phyloP scores from a whole-genome alignment of 2,329 filamentous ascomycete genomes.

The Dothistroma septosporum region DNA sequence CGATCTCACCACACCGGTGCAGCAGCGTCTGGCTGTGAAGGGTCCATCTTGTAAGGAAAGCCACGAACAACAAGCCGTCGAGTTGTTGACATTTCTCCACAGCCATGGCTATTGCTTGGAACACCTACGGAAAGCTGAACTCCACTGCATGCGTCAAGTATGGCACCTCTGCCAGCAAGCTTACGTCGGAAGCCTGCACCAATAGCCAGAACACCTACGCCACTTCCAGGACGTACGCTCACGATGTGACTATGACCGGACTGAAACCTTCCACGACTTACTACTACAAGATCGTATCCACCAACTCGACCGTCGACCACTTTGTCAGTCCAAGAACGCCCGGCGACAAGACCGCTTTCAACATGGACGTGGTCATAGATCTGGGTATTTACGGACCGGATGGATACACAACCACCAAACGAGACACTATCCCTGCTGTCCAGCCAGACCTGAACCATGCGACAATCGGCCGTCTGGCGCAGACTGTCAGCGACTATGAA shows the following conservation, averaged over 20 bases:
- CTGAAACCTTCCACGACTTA: constrained; percentile 54
- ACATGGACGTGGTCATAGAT: constrained; percentile 49
- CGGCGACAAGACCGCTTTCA: constrained; percentile 55
- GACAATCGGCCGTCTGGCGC: constrained; percentile 54
- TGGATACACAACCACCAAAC: constrained; percentile 52
- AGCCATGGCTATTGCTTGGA: constrained; percentile 56
- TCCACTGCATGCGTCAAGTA: constrained; percentile 49
- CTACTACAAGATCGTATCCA: constrained; percentile 57
- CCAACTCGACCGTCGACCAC: constrained; percentile 51
- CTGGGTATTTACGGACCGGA: constrained; percentile 53
- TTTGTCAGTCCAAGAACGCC: constrained; percentile 53
- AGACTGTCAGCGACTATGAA: constrained; percentile 54
- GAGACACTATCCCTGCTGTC: constrained; percentile 48
- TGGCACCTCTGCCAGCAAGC: constrained; percentile 41
- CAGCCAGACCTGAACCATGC: constrained; percentile 55
- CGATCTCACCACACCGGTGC: constrained; percentile 52
- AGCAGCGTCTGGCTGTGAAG: constrained; percentile 52
- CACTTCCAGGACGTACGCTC: constrained; percentile 53
- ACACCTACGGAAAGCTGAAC: constrained; percentile 49
- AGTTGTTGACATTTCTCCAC: background rate
- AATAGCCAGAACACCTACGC: constrained; percentile 48
- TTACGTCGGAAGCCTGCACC: constrained; percentile 45
- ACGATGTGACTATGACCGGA: constrained; percentile 46
- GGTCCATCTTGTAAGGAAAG: constrained; percentile 43
- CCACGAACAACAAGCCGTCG: constrained; percentile 1